Evolutionary conservation across 352 stramenopile species (phyloP).

Genomic region (Globisporangium parvum): DNA sequence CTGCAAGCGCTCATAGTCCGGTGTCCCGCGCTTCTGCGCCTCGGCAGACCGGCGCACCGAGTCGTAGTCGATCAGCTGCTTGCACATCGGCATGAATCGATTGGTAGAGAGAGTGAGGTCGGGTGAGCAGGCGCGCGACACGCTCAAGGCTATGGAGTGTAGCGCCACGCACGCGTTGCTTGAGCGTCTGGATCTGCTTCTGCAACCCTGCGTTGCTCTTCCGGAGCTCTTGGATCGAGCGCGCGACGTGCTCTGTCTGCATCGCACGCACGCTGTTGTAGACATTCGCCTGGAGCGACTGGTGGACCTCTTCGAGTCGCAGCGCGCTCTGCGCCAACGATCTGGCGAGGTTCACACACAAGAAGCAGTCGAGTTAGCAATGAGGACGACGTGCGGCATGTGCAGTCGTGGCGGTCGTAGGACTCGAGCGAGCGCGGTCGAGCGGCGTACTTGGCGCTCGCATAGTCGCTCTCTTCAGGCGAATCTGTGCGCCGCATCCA

Average conservation of each 20-base stretch:
- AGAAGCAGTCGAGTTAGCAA: neutral
- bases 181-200: conserved; percentile 42
- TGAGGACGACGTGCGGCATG: neutral
- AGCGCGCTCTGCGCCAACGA: conserved; percentile 45
- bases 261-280: conserved; percentile 38
- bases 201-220: conserved; percentile 30
- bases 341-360: conserved; percentile 8
- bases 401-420: neutral
- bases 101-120: neutral
- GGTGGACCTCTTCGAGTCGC: conserved; percentile 48
- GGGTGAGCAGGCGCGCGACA: neutral
- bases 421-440: neutral
- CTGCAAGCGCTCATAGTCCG: conserved; percentile 63
- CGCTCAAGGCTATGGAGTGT: neutral
- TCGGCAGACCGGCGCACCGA: conserved; percentile 61
- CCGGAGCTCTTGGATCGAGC: conserved; percentile 37
- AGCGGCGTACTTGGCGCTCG: conserved; percentile 15
- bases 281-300: conserved; percentile 43
- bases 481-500: conserved; percentile 5
- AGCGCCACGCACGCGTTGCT: conserved; percentile 31
- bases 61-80: conserved; percentile 65
- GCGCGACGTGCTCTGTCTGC: conserved; percentile 32
- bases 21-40: conserved; percentile 45
- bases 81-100: neutral
- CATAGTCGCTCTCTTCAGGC: conserved; percentile 18